Conservation (phyloP, 1,139 yeast genomes). For the Candida neerlandica region DNA sequence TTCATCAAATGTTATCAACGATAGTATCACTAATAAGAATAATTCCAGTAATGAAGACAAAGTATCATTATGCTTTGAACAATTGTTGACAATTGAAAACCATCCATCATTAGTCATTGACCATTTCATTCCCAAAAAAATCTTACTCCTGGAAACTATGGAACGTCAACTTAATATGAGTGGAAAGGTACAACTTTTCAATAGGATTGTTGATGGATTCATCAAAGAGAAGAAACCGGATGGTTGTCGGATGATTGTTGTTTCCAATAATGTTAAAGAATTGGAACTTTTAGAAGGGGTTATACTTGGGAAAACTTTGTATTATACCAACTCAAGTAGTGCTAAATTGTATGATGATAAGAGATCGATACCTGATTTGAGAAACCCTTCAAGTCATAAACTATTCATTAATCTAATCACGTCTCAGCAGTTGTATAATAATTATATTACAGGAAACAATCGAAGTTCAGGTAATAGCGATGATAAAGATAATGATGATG, state of each 20-base stretch:
- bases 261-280: constrained; percentile 65
- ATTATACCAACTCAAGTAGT: constrained; percentile 63
- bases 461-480: constrained; percentile 8
- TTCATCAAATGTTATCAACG: constrained; percentile 21
- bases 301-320: constrained; percentile 59
- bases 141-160: constrained; percentile 64
- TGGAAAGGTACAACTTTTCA: constrained; percentile 60
- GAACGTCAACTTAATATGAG: constrained; percentile 55
- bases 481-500: constrained; percentile 8
- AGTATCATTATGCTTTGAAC: constrained; percentile 45
- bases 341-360: constrained; percentile 55
- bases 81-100: constrained; percentile 51
- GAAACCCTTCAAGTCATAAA: neutral
- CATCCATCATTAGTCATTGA: constrained; percentile 74
- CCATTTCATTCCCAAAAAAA: constrained; percentile 71
- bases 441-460: constrained; percentile 30
- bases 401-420: constrained; percentile 30
- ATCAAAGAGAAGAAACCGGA: constrained; percentile 20
- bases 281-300: constrained; percentile 71
- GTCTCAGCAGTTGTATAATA: constrained; percentile 42
- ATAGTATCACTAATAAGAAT: constrained; percentile 5
- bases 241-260: constrained; percentile 46
- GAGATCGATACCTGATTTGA: constrained; percentile 9
- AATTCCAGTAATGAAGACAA: constrained; percentile 14
- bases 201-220: constrained; percentile 47